phyloP scores from a whole-genome alignment of 495 filamentous ascomycete species.

The Penicillium antarcticum region DNA sequence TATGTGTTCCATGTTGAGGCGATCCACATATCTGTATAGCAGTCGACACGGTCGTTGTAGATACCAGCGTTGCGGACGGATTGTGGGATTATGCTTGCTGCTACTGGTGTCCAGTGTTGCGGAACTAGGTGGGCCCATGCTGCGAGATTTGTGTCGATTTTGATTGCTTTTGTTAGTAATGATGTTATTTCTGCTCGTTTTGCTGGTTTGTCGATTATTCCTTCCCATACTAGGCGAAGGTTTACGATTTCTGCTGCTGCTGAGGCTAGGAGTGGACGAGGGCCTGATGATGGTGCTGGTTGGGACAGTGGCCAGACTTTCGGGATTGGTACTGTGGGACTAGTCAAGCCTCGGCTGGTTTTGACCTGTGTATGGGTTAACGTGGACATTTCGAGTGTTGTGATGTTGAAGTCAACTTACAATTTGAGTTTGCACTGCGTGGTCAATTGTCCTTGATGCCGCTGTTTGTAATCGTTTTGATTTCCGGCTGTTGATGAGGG shows the following conservation, averaged over 20 bases:
- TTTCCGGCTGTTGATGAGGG: constrained; percentile 27
- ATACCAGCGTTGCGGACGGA: constrained; percentile 31
- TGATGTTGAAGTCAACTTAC: constrained; percentile 16
- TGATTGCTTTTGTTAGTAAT: constrained; percentile 22
- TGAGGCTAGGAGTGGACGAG: constrained; percentile 20
- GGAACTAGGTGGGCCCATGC: constrained; percentile 31
- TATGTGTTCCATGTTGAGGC: constrained; percentile 62
- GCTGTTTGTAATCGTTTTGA: constrained; percentile 9
- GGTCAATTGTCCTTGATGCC: constrained; percentile 16
- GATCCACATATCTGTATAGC: constrained; percentile 58
- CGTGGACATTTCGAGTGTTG: neutral
- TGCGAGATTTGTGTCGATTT: constrained; percentile 25
- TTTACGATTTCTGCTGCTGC: constrained; percentile 24
- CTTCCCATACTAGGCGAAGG: constrained; percentile 28
- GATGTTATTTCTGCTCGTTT: constrained; percentile 9
- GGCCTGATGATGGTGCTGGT: constrained; percentile 11
- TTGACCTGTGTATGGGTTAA: constrained; percentile 21
- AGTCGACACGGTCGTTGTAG: constrained; percentile 55
- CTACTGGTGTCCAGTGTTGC: constrained; percentile 25
- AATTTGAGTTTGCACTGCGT: constrained; percentile 32
- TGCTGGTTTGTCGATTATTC: neutral
- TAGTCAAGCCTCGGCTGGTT: constrained; percentile 17
- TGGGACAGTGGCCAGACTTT: constrained; percentile 26
- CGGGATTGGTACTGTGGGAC: constrained; percentile 25
- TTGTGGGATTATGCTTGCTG: constrained; percentile 31